Evolutionary conservation across 495 filamentous ascomycete genomes (phyloP).

Genomic region (Aspergillus kassunensis): DNA sequence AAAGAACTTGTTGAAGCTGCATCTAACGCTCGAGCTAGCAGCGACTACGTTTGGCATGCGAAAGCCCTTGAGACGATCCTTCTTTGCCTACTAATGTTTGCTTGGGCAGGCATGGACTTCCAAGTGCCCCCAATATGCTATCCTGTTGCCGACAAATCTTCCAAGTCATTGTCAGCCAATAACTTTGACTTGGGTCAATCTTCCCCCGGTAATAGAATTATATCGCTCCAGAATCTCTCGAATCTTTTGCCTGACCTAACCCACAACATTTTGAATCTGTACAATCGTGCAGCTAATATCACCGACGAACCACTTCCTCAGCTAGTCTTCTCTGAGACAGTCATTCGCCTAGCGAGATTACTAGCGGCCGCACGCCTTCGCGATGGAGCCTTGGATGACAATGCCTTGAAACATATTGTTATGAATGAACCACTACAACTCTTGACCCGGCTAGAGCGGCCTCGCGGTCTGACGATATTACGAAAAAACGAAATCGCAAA

Average conservation of each 20-base stretch:
- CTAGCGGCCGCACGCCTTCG: conserved; percentile 65
- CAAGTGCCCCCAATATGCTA: conserved; percentile 64
- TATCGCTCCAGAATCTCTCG: conserved; percentile 60
- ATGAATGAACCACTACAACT: conserved; percentile 45
- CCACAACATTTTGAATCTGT: conserved; percentile 78
- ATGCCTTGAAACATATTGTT: conserved; percentile 65
- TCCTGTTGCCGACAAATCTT: conserved; percentile 52
- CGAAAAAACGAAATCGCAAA: conserved; percentile 63
- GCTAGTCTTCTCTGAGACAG: conserved; percentile 73
- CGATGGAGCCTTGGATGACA: conserved; percentile 63
- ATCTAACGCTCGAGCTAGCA: conserved; percentile 68
- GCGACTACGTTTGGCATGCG: conserved; percentile 94
- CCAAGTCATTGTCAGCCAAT: conserved; percentile 38
- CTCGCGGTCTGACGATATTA: conserved; percentile 37
- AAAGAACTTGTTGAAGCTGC: conserved; percentile 81
- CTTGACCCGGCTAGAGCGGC: conserved; percentile 37
- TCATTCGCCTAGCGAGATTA: conserved; percentile 73
- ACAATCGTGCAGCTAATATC: conserved; percentile 68
- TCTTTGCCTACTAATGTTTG: conserved; percentile 76
- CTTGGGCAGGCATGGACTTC: conserved; percentile 83
- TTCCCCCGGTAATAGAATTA: conserved; percentile 44
- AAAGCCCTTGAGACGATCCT: conserved; percentile 88
- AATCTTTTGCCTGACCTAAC: conserved; percentile 67
- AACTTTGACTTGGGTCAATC: conserved; percentile 39
- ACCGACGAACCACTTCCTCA: conserved; percentile 78